Conservation (phyloP, 257 asterid genomes). For the Penstemon barbatus region DNA sequence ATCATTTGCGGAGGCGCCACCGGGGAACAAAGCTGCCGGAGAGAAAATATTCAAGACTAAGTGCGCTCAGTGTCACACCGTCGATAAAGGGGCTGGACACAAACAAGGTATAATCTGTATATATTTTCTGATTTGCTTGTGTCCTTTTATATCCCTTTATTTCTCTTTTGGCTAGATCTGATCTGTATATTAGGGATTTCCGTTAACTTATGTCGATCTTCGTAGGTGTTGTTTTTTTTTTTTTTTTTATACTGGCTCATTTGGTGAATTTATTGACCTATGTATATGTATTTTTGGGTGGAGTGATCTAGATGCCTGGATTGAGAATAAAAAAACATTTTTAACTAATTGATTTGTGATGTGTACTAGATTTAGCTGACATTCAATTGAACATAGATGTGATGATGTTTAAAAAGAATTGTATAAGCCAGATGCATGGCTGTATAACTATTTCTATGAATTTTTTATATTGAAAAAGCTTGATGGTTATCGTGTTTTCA, state of each 20-base stretch:
- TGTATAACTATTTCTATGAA: neutral
- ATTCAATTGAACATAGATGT: neutral
- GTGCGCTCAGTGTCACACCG: conserved; percentile 90
- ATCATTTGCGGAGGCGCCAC: conserved; percentile 63
- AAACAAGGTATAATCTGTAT: conserved; percentile 55
- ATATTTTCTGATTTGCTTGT: neutral
- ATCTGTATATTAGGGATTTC: neutral
- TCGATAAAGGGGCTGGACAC: conserved; percentile 81
- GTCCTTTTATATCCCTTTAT: neutral
- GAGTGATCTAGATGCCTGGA: neutral
- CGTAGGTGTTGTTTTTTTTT: neutral
- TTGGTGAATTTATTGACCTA: conserved; percentile 17
- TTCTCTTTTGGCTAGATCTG: conserved; percentile 25
- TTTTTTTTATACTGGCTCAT: conserved; percentile 2
- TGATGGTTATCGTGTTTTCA: neutral
- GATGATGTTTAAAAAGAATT: neutral
- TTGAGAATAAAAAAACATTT: neutral
- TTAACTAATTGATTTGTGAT: neutral
- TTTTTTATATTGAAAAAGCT: conserved; percentile 1
- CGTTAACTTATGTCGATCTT: too few species aligned
- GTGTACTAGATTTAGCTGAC: neutral
- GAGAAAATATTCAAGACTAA: conserved; percentile 77
- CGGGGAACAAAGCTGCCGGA: conserved; percentile 58
- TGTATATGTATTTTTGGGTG: neutral
- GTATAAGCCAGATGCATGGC: too few species aligned